These are phyloP conservation scores for Pholiota molesta DNA, from an alignment of 768 basidiomycete species.

Conservation along the genomic window DNA sequence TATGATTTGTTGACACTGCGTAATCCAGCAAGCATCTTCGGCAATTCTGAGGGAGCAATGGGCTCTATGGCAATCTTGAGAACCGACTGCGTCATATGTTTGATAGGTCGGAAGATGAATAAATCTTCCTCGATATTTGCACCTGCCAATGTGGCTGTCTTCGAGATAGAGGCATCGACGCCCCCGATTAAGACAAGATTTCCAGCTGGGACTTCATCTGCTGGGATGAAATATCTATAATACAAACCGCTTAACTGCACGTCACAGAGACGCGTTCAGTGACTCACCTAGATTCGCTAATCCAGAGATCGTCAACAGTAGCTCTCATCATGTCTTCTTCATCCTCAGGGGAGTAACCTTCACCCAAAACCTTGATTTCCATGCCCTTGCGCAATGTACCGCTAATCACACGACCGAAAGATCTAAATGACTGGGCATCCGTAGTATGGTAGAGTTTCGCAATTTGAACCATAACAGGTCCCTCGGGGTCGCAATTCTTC, in stretches of 20 bases:
- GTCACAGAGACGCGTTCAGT: background rate
- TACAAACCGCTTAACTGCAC: constrained; percentile 10
- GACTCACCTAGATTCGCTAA: constrained; percentile 84
- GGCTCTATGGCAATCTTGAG: constrained; percentile 99
- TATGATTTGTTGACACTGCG: constrained; percentile 98
- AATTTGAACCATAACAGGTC: constrained; percentile 91
- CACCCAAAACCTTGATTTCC: constrained; percentile 94
- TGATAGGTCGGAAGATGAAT: constrained; percentile 94
- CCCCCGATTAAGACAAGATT: constrained; percentile 93
- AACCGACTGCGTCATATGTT: constrained; percentile 96
- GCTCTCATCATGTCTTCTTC: constrained; percentile 97
- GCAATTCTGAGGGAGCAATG: constrained; percentile 94
- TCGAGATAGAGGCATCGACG: constrained; percentile 92
- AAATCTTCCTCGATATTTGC: constrained; percentile 81
- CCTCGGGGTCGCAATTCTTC: constrained; percentile 80
- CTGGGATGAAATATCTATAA: constrained; percentile 84
- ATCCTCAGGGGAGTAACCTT: constrained; percentile 98
- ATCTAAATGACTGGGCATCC: constrained; percentile 95
- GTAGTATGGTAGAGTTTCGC: constrained; percentile 96
- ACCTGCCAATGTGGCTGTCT: constrained; percentile 87
- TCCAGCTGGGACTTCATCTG: constrained; percentile 87
- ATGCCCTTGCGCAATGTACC: constrained; percentile 86
- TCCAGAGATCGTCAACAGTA: constrained; percentile 85
- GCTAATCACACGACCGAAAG: constrained; percentile 92
- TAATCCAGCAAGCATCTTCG: constrained; percentile 97